phyloP scores from a whole-genome alignment of 2,329 filamentous ascomycete species.

The Ceratocystis cacaofunesta region DNA sequence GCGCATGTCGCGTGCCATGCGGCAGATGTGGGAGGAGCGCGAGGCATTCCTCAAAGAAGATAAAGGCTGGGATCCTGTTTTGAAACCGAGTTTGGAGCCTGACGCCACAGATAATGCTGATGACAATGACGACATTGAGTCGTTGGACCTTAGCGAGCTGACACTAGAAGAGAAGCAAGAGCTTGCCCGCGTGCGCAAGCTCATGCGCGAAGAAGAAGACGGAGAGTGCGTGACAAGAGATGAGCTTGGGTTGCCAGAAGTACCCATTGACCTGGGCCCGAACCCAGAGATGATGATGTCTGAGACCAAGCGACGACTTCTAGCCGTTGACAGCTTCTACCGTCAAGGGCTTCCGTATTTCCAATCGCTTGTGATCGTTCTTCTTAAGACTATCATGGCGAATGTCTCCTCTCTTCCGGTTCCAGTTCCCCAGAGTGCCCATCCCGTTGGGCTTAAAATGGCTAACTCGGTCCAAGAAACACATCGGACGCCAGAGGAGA shows the following conservation, averaged over 20 bases:
- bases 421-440: slow-evolving; percentile 15
- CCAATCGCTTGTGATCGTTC: slow-evolving; percentile 83
- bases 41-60: slow-evolving; percentile 86
- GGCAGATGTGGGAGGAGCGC: slow-evolving; percentile 87
- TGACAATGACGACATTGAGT: slow-evolving; percentile 30
- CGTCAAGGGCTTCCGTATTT: slow-evolving; percentile 70
- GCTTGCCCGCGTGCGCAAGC: slow-evolving; percentile 31
- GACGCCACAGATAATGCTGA: slow-evolving; percentile 20
- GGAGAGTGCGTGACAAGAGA: slow-evolving; percentile 21
- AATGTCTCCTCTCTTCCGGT: slow-evolving; percentile 63
- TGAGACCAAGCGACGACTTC: slow-evolving; percentile 48
- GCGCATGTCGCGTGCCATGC: slow-evolving; percentile 77
- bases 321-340: slow-evolving; percentile 71
- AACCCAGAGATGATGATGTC: slow-evolving; percentile 32
- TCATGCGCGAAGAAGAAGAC: slow-evolving; percentile 24
- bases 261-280: slow-evolving; percentile 31
- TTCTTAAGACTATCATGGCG: slow-evolving; percentile 73
- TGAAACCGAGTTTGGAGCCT: slow-evolving; percentile 21
- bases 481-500: slow-evolving; percentile 46
- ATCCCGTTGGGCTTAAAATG: slow-evolving; percentile 14
- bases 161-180: slow-evolving; percentile 28
- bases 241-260: slow-evolving; percentile 18
- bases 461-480: slow-evolving; percentile 27
- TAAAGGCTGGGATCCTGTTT: slow-evolving; percentile 60
- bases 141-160: slow-evolving; percentile 33